Conservation (phyloP, 441 rosid species). For the Hura crepitans region DNA sequence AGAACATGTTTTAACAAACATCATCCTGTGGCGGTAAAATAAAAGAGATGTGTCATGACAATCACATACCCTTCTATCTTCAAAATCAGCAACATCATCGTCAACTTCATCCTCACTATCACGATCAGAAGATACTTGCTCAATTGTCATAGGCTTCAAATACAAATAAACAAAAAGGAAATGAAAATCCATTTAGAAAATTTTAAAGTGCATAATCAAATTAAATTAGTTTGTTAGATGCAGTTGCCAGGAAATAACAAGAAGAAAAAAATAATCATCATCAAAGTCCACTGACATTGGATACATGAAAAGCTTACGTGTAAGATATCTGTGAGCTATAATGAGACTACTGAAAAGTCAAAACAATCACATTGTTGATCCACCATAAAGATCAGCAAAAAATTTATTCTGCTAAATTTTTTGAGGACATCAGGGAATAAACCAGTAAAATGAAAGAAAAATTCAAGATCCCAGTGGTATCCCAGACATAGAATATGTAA, state of each 20-base stretch:
- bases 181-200: conserved; percentile 6
- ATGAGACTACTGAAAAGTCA: neutral
- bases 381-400: neutral
- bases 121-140: conserved; percentile 83
- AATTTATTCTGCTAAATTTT: neutral
- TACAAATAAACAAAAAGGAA: conserved; percentile 18
- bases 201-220: conserved; percentile 14
- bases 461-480: neutral
- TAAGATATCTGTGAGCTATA: neutral
- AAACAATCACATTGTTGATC: neutral
- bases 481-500: neutral
- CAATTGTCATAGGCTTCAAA: conserved; percentile 77
- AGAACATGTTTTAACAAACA: neutral
- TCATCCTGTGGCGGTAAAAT: neutral
- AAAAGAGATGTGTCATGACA: conserved; percentile 6
- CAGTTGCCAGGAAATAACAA: neutral
- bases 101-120: conserved; percentile 99
- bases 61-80: conserved; percentile 83
- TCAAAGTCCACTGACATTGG: neutral
- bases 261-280: neutral
- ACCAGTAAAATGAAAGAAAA: neutral
- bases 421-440: neutral
- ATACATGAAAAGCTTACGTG: neutral
- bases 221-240: neutral
- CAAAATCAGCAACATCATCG: conserved; percentile 97